Percentiles rank a stretch among this genome's conserved stretches.
Conservation (phyloP, 2,329 filamentous ascomycete species). For the Cladobotryum protrusum region DNA sequence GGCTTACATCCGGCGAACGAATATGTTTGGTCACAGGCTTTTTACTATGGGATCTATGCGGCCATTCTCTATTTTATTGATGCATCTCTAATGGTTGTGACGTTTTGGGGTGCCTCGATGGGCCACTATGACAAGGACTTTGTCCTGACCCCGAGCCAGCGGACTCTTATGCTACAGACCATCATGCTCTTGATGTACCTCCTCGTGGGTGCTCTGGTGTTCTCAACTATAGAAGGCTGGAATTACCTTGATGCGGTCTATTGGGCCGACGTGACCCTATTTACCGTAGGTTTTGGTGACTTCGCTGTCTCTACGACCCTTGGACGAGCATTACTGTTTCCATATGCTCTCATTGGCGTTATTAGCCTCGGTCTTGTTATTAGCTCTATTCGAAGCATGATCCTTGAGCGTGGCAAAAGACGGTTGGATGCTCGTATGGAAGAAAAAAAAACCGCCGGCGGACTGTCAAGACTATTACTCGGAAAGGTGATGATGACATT, state of each 20-base stretch:
- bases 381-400: slow-evolving; percentile 64
- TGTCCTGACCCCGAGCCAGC: slow-evolving; percentile 68
- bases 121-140: slow-evolving; percentile 74
- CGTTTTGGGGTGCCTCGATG: slow-evolving; percentile 66
- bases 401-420: slow-evolving; percentile 48
- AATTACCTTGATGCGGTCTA: slow-evolving; percentile 71
- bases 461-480: slow-evolving; percentile 39
- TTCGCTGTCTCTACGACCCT: slow-evolving; percentile 43
- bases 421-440: slow-evolving; percentile 53
- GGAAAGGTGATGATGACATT: slow-evolving; percentile 39
- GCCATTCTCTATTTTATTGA: slow-evolving; percentile 76
- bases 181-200: slow-evolving; percentile 80
- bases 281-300: slow-evolving; percentile 59
- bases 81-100: slow-evolving; percentile 68
- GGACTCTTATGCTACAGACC: slow-evolving; percentile 84
- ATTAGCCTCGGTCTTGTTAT: slow-evolving; percentile 81
- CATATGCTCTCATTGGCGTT: slow-evolving; percentile 76
- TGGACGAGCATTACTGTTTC: slow-evolving; percentile 67
- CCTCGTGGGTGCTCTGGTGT: slow-evolving; percentile 68
- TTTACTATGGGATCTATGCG: slow-evolving; percentile 78
- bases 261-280: slow-evolving; percentile 67
- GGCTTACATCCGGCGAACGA: slow-evolving; percentile 30
- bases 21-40: slow-evolving; percentile 71
- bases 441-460: slow-evolving; percentile 51
- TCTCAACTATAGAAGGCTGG: slow-evolving; percentile 67